Conservation (phyloP, 768 basidiomycete species). For the Fomitopsis pulvina region DNA sequence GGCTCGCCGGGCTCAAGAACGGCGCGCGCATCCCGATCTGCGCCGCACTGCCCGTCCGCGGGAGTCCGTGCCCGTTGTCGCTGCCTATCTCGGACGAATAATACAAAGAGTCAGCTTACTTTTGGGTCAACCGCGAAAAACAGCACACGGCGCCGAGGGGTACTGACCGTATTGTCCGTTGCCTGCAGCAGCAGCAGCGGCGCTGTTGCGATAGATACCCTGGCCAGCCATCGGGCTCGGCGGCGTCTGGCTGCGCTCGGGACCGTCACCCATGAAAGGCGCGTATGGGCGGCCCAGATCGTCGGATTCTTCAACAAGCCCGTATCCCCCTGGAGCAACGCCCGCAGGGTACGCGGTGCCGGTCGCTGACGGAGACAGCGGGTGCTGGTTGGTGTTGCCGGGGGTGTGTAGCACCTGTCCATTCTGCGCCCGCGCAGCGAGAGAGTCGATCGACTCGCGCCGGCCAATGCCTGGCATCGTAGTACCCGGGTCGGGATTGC, state of each 20-base stretch:
- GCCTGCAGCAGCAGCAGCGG: slow-evolving; percentile 32
- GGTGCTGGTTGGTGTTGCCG: neutral
- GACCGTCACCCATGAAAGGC: slow-evolving; percentile 37
- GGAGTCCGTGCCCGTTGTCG: slow-evolving; percentile 19
- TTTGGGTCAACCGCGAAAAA: neutral
- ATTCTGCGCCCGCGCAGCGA: slow-evolving; percentile 11
- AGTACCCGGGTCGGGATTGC: slow-evolving; percentile 57
- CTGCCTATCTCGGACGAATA: neutral
- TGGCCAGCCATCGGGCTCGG: slow-evolving; percentile 15
- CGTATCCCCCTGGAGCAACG: slow-evolving; percentile 10
- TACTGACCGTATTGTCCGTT: slow-evolving; percentile 5
- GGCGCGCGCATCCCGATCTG: slow-evolving; percentile 55
- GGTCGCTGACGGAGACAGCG: neutral
- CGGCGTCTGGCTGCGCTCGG: slow-evolving; percentile 18
- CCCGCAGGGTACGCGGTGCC: slow-evolving; percentile 16
- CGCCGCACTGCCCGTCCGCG: slow-evolving; percentile 32
- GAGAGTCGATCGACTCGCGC: slow-evolving; percentile 27
- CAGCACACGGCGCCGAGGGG: neutral
- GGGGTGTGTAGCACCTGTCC: neutral
- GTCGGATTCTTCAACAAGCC: slow-evolving; percentile 12
- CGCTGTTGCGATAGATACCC: slow-evolving; percentile 38
- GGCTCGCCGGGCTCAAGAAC: slow-evolving; percentile 63
- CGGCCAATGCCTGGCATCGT: slow-evolving; percentile 34
- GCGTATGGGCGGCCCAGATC: slow-evolving; percentile 33
- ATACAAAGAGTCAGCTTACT: neutral